Evolutionary conservation across 192 early-diverging fungal species (phyloP), one percentile per base, ranked within the genome.

Genomic region (Lobulomyces angularis): DNA sequence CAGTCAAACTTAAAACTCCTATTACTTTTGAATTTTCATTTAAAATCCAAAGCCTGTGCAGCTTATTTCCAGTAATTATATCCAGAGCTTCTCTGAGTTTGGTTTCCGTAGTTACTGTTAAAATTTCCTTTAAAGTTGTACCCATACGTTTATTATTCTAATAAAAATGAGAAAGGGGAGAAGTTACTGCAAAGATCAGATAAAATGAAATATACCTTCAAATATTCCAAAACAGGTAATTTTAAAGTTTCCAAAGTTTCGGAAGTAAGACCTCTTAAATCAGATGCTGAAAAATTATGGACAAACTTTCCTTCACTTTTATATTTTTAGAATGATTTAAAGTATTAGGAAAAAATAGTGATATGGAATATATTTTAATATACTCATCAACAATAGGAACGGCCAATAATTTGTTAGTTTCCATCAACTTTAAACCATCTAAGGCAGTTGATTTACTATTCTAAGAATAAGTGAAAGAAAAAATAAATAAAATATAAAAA

Each of bases 1-100:
- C 84, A 16, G 74, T 77, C 22, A 83, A 34, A 3, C 81, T 79
- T 35, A 88, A 66, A n/a, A 84, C 80, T 14, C 84, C 84, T 17
- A 75, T 48, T 7, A 59, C 64, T 27, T 55, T 35, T 27, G 78
- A 71, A 8, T 65, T 53, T 1, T 56, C 61, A 57, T 76, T 73
- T 3, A 65, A 53, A 20, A 83, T 60, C 83, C 83, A 86, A 9
- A 79, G 62, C 8, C 81, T 48, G 46, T 79, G 77, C 14, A 35
- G 24, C 37, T 48, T 38, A 2, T 35, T 39, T 2, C 37, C 46
- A 22, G 37, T 48, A 9, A 48, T 11, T 18, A 39, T 48, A 16
- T 20, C 46, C 17, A 48, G 19, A 8, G 37, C 46, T 9, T 46
- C 45, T 6, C 37, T 39, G 16, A 7, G 8, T 1, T 2, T 8